Evolutionary conservation across 2,329 filamentous ascomycete species (phyloP), one percentile per base, ranked within the genome.

Genomic region (Phaeomoniella chlamydospora): DNA sequence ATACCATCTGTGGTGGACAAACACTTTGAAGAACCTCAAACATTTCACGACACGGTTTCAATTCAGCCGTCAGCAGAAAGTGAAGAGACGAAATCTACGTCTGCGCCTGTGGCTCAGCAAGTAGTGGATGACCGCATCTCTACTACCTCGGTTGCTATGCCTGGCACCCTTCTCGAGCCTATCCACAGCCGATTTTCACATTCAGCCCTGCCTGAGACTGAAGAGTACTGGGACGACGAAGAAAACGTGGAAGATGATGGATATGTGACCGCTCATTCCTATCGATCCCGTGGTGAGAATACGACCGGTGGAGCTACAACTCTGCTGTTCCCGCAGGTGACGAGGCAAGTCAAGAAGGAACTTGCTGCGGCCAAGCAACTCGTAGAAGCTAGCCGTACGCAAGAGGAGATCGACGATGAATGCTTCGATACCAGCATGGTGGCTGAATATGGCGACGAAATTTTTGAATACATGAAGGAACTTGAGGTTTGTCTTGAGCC

Each of bases 361-460:
- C 66, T 96, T 29, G 76, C 80, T 31, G 62, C 67, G 34, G 76
- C 77, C 2, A 77, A 71, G 48, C 52, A 67, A 4, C 68, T 77
- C 41, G 82, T 93, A 11, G 74, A 84, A 45, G 59, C 63, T 18
- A 75, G 71, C 17, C 70, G 73, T 16, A 76, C 74, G 1, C 56
- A 63, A 3, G 82, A 90, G 39, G 86, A 94, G 39, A 65, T 86
- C 31, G 82, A 93, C 42, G 88, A 94, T 44, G 88, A 96, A 53
- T 67, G 72, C 36, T 93, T 81, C 76, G 90, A 96, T 53, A 85
- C 88, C 19, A 94, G 83, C 54, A 96, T 98, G 90, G 90, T 96
- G 35, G 82, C 87, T 9, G 88, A 96, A 54, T 98, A 98, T 51
- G 80, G 81, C 33, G 85, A 94, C 12, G 90, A 98, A 50, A 96